Evolutionary conservation across 1,284 basidiomycete genomes (phyloP), one percentile per base, ranked within the genome.

Genomic region (Apiotrichum montevideense): DNA sequence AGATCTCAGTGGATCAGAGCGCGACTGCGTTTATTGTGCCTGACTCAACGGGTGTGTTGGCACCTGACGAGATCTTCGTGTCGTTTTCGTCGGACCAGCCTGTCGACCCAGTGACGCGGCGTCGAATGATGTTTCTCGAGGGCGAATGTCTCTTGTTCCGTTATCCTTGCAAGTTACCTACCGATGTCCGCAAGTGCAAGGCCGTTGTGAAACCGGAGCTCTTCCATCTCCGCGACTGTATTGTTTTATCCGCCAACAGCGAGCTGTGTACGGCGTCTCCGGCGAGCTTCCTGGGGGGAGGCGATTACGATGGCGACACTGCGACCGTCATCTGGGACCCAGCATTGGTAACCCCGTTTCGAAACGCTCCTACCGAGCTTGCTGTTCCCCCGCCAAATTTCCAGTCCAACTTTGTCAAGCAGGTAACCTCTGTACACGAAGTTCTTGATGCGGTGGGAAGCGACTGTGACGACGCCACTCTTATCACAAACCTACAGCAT

Each of bases 281-380:
- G 0, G 71, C 70, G 13, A 69, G 66, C 51, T 64, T 63, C 44
- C 59, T 71, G 21, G 67, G 66, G 2, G 72, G 72, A n/a, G 72
- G 72, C 2, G 72, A 74, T 56, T 72, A 74, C 49, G 72, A 74
- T 51, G 72, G 72, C 3, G 72, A 74, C 57, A 71, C 67, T 1
- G 64, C 66, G 1, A 61, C 64, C 11, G 46, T 72, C 13, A 63
- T 69, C 46, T 72, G 67, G 65, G 67, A 69, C 42, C 40, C 46
- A 1, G 58, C 40, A 0, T 48, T 74, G 1, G 68, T 72, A 3
- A 48, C 58, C 21, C 58, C 58, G 0, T 74, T 74, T 56, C 21
- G 2, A 2, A 69, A 74, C 48, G 68, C 72, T 7, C 58, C 57
- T 1, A 64, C 67, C 11, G 21, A 46, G n/a, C 52, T 59, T 6